Percentiles rank a stretch among this genome's conserved stretches.
phyloP scores from a whole-genome alignment of 371 early-diverging fungal species.

The Caulochytrium protostelioides region DNA sequence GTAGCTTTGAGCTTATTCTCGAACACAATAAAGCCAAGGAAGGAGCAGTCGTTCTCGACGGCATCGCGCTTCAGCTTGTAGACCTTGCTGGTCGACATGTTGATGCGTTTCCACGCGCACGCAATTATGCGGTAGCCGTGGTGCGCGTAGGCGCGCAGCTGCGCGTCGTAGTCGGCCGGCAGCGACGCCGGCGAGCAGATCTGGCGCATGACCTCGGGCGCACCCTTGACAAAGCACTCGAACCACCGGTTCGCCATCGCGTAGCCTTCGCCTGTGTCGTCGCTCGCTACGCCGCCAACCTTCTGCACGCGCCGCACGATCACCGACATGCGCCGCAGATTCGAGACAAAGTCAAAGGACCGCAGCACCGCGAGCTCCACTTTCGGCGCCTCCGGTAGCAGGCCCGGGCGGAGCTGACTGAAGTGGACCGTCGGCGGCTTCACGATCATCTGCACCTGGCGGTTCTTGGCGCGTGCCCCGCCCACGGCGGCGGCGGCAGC shows the following conservation, averaged over 20 bases:
- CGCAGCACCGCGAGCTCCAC: conserved; percentile 77
- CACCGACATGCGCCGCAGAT: conserved; percentile 85
- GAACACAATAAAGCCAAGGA: conserved; percentile 93
- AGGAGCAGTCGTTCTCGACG: conserved; percentile 63
- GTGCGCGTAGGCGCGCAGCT: conserved; percentile 65
- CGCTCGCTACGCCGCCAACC: conserved; percentile 2
- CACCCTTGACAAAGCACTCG: conserved; percentile 88
- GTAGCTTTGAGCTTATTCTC: conserved; percentile 94
- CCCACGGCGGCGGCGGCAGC: conserved; percentile 1
- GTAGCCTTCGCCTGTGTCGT: not conserved
- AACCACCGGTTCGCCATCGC: conserved; percentile 12
- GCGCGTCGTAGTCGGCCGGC: conserved; percentile 59
- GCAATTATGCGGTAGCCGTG: conserved; percentile 92
- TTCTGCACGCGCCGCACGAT: conserved; percentile 28
- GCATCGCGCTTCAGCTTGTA: conserved; percentile 62
- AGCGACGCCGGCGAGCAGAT: conserved; percentile 56
- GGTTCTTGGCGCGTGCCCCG: not conserved
- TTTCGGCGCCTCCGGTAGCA: no score
- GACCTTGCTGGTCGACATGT: conserved; percentile 48
- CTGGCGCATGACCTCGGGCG: conserved; percentile 77
- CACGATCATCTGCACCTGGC: no score
- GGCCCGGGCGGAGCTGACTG: no score
- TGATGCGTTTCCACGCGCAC: conserved; percentile 51
- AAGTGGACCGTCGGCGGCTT: no score
- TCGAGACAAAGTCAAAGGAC: conserved; percentile 85